Evolutionary conservation across 2,329 filamentous ascomycete species (phyloP).

Genomic region (Geosmithia morbida): DNA sequence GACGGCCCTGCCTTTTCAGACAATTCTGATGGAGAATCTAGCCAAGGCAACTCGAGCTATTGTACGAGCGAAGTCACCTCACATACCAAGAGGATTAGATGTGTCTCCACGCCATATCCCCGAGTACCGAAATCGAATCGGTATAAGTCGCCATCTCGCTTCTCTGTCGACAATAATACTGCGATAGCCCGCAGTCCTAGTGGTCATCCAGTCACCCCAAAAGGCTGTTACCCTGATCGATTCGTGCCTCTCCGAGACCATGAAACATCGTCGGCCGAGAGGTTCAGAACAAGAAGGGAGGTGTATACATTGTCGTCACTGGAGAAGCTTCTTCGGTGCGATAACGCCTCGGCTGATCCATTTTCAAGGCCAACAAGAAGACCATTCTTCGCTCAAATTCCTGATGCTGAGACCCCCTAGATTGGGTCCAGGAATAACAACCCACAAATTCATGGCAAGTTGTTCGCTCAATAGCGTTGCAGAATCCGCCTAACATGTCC

Average conservation of each 20-base stretch:
- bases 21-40: neutral
- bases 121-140: neutral
- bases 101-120: neutral
- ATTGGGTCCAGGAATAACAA: neutral
- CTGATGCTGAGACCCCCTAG: neutral
- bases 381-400: neutral
- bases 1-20: slow-evolving; percentile 5
- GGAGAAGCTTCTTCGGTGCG: slow-evolving; percentile 30
- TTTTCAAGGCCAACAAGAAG: slow-evolving; percentile 14
- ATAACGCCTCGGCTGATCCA: slow-evolving; percentile 23
- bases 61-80: no score
- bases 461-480: neutral
- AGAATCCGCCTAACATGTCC: slow-evolving; percentile 3
- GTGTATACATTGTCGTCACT: slow-evolving; percentile 22
- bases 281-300: slow-evolving; percentile 29
- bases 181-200: neutral
- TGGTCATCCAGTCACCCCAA: neutral
- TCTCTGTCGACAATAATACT: neutral
- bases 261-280: slow-evolving; percentile 21
- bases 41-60: neutral
- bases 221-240: slow-evolving; percentile 23
- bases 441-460: slow-evolving; percentile 3
- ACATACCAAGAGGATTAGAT: neutral
- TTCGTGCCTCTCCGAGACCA: slow-evolving; percentile 32
- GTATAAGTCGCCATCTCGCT: neutral